Percentiles rank a stretch among this genome's conserved stretches.
Evolutionary conservation across 1,139 yeast species (phyloP).

Genomic region (Pichia inconspicua): DNA sequence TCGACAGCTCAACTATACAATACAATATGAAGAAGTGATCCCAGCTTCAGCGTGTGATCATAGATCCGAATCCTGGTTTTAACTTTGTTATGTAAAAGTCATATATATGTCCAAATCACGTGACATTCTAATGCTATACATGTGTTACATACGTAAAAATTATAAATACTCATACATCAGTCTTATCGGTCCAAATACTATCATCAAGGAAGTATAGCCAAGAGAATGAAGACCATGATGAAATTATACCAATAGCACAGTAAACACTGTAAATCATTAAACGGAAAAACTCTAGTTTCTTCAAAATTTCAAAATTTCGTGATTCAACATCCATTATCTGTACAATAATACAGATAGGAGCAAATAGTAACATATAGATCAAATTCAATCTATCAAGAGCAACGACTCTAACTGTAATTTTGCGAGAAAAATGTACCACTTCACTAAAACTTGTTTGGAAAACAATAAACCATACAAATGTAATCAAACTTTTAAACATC

Average conservation of each 20-base stretch:
- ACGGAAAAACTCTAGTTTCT: conserved; percentile 60
- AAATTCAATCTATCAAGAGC: conserved; percentile 66
- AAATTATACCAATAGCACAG: conserved; percentile 76
- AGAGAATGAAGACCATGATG: conserved; percentile 83
- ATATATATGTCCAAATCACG: too few species aligned
- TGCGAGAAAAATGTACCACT: conserved; percentile 50
- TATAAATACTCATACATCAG: conserved; percentile 3
- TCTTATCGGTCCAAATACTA: conserved; percentile 40
- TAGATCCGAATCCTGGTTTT: too few species aligned
- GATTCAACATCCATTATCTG: conserved; percentile 53
- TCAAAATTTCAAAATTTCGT: conserved; percentile 40
- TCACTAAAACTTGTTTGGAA: conserved; percentile 66
- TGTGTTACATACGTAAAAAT: not conserved
- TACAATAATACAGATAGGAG: conserved; percentile 53
- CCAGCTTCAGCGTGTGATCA: too few species aligned
- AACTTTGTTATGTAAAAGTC: not conserved
- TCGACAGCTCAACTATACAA: not conserved
- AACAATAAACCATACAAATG: conserved; percentile 78
- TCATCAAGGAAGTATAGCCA: conserved; percentile 84
- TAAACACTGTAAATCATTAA: conserved; percentile 80
- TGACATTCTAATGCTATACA: too few species aligned
- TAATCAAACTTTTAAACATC: conserved; percentile 67
- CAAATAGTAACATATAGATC: conserved; percentile 59
- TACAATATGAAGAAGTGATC: not conserved
- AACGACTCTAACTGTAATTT: conserved; percentile 35